A percentile compares a stretch with the other conserved stretches of the same genome.
These are phyloP conservation scores for Rhynchospora tenuis DNA, from an alignment of 176 grass and related monocot species.

Conservation along the genomic window DNA sequence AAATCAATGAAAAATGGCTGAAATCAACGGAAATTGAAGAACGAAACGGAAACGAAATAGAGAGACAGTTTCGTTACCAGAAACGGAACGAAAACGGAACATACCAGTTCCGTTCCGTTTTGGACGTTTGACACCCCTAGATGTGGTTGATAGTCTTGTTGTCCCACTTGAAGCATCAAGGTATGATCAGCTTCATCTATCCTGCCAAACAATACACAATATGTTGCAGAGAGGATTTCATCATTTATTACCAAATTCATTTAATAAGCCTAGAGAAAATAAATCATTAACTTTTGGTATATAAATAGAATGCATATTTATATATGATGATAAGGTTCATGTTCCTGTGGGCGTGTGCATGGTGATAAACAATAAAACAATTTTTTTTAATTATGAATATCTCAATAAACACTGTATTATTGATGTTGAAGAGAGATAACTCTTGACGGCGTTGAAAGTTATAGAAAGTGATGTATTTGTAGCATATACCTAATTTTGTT, in stretches of 20 bases:
- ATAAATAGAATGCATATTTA: not conserved
- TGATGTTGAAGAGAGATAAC: not conserved
- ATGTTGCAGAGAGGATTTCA: not conserved
- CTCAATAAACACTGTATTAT: not conserved
- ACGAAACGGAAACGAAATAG: no score
- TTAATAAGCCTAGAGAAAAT: not conserved
- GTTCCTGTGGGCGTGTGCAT: not conserved
- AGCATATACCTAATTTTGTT: not conserved
- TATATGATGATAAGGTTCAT: not conserved
- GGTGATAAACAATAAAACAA: not conserved
- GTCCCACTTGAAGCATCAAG: not conserved
- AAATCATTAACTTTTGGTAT: not conserved
- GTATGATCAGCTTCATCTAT: not conserved
- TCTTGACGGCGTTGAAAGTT: not conserved
- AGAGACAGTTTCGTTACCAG: no score
- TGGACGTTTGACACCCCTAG: not conserved
- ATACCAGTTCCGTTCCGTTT: no score
- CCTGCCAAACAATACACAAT: not conserved
- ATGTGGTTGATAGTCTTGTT: slow-evolving; percentile 7
- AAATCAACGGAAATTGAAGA: no score
- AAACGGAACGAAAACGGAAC: no score
- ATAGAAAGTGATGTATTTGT: not conserved
- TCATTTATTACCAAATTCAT: not conserved
- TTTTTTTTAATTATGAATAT: not conserved
- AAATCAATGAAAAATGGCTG: no score